Evolutionary conservation across 108 stramenopile species (phyloP).

Genomic region (Discostella pseudostelligera): DNA sequence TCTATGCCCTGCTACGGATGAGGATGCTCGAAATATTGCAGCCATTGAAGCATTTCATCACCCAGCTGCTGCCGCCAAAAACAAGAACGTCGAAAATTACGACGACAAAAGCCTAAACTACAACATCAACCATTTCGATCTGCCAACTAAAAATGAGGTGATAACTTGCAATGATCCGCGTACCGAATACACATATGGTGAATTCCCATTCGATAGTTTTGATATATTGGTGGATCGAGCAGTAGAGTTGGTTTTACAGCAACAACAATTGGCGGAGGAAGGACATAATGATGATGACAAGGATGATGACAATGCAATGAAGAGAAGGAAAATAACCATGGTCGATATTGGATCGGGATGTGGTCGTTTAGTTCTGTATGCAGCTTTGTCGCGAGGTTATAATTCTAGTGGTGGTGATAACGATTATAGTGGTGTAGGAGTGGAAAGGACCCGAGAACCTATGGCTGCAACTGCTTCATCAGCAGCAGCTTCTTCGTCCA

Average conservation of each 20-base stretch:
- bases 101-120: too few relatives aligned
- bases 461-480: background rate
- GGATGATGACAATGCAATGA: background rate
- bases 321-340: slow-evolving; percentile 23
- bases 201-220: slow-evolving; percentile 74
- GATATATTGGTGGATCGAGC: slow-evolving; percentile 67
- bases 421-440: too few relatives aligned
- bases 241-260: slow-evolving; percentile 12
- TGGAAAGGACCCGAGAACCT: background rate
- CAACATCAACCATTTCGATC: too few relatives aligned
- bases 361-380: slow-evolving; percentile 63
- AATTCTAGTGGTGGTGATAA: too few relatives aligned
- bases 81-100: too few relatives aligned
- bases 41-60: too few relatives aligned
- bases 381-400: slow-evolving; percentile 62
- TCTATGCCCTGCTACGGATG: too few relatives aligned
- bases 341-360: slow-evolving; percentile 79
- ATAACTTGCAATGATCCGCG: slow-evolving; percentile 57
- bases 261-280: too few relatives aligned
- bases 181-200: slow-evolving; percentile 65
- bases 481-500: background rate
- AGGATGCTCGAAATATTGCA: too few relatives aligned
- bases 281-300: background rate
- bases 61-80: too few relatives aligned
- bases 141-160: background rate